phyloP scores from a whole-genome alignment of 257 asterid genomes.

The Nicotiana tabacum region DNA sequence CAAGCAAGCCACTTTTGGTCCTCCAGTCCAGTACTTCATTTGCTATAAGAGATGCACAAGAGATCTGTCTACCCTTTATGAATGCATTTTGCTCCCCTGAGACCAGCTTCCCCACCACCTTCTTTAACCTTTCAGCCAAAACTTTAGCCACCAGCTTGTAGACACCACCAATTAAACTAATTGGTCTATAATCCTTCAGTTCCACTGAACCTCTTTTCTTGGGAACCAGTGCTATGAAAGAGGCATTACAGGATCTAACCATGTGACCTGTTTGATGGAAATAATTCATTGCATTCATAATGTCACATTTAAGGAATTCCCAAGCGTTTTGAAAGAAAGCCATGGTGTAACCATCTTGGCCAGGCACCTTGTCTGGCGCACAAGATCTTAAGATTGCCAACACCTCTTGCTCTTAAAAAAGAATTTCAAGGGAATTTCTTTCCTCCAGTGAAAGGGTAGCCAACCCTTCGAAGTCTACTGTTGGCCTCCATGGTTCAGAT shows the following conservation, averaged over 20 bases:
- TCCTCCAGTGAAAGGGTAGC: too few species aligned
- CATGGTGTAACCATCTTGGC: too few species aligned
- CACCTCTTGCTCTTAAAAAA: neutral
- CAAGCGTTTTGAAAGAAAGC: too few species aligned
- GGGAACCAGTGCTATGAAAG: neutral
- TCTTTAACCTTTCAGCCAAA: neutral
- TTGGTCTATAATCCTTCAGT: neutral
- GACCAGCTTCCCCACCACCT: neutral
- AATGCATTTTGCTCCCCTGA: neutral
- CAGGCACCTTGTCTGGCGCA: too few species aligned
- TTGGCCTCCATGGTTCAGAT: too few species aligned
- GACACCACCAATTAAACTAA: neutral
- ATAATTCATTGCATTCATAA: too few species aligned
- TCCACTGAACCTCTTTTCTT: neutral
- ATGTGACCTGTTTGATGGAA: too few species aligned
- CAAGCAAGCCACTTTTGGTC: neutral
- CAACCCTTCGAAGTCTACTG: too few species aligned
- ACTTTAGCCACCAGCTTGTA: neutral
- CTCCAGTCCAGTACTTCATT: neutral
- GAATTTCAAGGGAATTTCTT: too few species aligned
- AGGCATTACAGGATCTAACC: neutral
- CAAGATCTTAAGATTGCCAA: neutral
- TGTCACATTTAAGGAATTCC: too few species aligned
- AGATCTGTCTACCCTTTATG: neutral
- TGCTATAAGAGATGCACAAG: neutral